Base-by-base conservation (phyloP, 345 rosid genomes). In the Euphorbia lathyris region DNA sequence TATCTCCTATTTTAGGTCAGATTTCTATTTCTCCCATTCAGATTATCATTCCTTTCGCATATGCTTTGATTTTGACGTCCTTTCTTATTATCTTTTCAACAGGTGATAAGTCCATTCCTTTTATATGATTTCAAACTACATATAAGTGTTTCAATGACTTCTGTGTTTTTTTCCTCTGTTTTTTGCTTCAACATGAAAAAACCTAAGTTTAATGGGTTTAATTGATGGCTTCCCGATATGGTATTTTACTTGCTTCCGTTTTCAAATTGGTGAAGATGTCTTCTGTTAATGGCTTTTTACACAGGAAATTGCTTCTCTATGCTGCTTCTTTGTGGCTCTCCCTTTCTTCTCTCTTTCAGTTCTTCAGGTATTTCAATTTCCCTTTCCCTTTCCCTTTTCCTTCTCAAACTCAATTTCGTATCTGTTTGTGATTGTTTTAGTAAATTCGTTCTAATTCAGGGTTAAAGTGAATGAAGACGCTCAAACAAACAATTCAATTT, bases 91-190 rank as follows among this genome's bases (percentile, higher is more conserved):
- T 29, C 36, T 67, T 73, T 73, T 69, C 50, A 69, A 19, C 85
- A 7, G 94, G 91, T 94, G 74, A 73, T 69, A 67, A 65, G 96
- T 90, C 97, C 63, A 74, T 81, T 85, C 66, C 58, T 5, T 74
- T 78, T 71, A 70, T 79, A 58, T 25, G 26, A 55, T 69, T 82
- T 84, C 88, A 85, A 83, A 71, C 70, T 73, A 53, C 76, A 80
- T 75, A 81, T 84, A 71, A 84, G 34, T 65, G 72, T 61, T 66
- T 62, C 34, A 62, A 69, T 82, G 75, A 76, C 70, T 73, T 38
- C 73, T 67, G 63, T 80, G 71, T 73, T 73, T 70, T 55, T 45
- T 22, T 17, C 16, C 78, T 74, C 75, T 78, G 72, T 70, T 79
- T n/a, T 70, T 82, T 82, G 79, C 86, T 79, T 85, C 85, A 52